Evolutionary conservation across 495 filamentous ascomycete species (phyloP).

Genomic region (Clavariopsis aquatica): DNA sequence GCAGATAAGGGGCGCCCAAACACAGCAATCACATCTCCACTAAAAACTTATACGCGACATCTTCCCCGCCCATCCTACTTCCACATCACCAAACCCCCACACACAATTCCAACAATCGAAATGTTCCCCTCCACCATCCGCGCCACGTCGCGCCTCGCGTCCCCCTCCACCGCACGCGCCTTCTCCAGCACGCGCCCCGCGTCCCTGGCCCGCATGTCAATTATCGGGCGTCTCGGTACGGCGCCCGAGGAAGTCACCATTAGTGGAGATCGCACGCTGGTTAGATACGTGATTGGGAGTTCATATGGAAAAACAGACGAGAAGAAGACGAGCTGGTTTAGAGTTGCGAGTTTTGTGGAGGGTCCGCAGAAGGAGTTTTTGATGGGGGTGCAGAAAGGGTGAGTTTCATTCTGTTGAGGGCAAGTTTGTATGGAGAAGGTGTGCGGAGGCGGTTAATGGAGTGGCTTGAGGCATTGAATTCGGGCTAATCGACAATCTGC

Average conservation of each 20-base stretch:
- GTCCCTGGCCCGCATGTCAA: slow-evolving; percentile 60
- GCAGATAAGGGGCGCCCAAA: slow-evolving; percentile 5
- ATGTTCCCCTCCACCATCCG: slow-evolving; percentile 37
- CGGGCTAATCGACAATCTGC: background rate
- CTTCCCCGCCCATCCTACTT: background rate
- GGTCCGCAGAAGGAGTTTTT: slow-evolving; percentile 64
- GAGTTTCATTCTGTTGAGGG: no score
- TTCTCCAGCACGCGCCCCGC: slow-evolving; percentile 56
- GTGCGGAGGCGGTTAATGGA: no score
- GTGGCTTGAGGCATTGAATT: slow-evolving; percentile 4
- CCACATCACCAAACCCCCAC: background rate
- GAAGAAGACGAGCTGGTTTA: slow-evolving; percentile 74
- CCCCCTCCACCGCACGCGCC: slow-evolving; percentile 51
- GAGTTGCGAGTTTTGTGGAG: slow-evolving; percentile 62
- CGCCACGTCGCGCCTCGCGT: slow-evolving; percentile 45
- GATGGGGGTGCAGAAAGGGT: slow-evolving; percentile 75
- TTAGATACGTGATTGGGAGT: slow-evolving; percentile 68
- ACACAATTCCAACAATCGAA: slow-evolving; percentile 5
- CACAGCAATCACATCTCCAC: background rate
- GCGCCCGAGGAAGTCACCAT: slow-evolving; percentile 69
- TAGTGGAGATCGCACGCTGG: slow-evolving; percentile 63
- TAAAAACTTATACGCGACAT: background rate
- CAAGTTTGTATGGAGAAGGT: no score
- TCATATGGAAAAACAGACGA: slow-evolving; percentile 60
- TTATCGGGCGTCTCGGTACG: slow-evolving; percentile 74